Percentiles rank a stretch among this genome's conserved stretches.
phyloP scores from a whole-genome alignment of 1,139 yeast genomes.

The Taphrina flavorubra region DNA sequence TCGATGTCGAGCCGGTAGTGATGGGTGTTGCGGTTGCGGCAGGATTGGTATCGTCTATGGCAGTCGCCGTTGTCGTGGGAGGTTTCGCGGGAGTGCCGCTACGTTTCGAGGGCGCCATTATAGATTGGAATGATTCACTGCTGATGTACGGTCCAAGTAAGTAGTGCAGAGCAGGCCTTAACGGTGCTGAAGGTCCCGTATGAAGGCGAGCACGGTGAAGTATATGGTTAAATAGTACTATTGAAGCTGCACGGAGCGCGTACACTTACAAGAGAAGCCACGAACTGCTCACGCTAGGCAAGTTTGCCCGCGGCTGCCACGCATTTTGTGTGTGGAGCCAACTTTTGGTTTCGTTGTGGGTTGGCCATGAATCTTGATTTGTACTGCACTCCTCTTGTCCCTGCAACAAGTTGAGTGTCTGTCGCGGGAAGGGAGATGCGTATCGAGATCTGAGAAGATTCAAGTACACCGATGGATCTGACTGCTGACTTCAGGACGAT shows the following conservation, averaged over 20 bases:
- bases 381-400: no score
- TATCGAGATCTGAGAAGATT: background rate
- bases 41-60: slow-evolving; percentile 3
- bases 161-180: background rate
- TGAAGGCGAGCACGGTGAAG: no score
- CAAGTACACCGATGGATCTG: slow-evolving; percentile 1
- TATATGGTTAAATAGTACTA: no score
- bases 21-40: no score
- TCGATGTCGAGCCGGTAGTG: background rate
- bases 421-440: background rate
- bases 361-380: no score
- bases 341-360: no score
- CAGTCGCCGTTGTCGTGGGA: slow-evolving; percentile 2
- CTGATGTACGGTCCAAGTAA: background rate
- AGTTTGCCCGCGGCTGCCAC: background rate
- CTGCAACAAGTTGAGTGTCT: no score
- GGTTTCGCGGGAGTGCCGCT: slow-evolving; percentile 10
- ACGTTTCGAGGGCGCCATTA: slow-evolving; percentile 17
- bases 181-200: no score
- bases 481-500: slow-evolving; percentile 24
- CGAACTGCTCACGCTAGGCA: background rate
- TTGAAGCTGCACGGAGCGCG: no score
- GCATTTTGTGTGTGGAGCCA: background rate
- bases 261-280: no score
- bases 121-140: background rate